Evolutionary conservation across 2,329 filamentous ascomycete genomes (phyloP).

Genomic region (Sarocladium oryzae): DNA sequence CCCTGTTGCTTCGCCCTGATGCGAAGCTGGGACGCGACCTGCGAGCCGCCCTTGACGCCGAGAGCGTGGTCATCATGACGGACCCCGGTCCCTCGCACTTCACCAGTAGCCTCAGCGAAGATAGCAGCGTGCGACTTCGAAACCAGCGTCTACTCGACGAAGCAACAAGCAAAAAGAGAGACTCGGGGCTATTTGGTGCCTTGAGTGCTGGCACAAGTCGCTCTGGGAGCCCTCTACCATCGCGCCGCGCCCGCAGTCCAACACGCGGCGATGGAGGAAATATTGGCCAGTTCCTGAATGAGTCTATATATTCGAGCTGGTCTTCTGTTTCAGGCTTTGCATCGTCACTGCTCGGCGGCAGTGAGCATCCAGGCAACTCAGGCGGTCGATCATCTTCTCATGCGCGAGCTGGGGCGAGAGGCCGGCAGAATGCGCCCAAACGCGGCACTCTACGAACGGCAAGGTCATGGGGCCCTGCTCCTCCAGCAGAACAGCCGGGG

Average conservation of each 20-base stretch:
- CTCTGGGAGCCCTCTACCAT: slow-evolving; percentile 42
- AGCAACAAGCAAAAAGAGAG: slow-evolving; percentile 26
- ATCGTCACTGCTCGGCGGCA: slow-evolving; percentile 31
- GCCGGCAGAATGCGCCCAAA: slow-evolving; percentile 9
- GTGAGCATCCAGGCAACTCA: slow-evolving; percentile 14
- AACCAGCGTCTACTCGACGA: slow-evolving; percentile 37
- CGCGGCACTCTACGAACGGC: slow-evolving; percentile 6
- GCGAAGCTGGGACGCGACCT: slow-evolving; percentile 21
- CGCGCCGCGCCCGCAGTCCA: slow-evolving; percentile 12
- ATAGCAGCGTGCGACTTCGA: slow-evolving; percentile 39
- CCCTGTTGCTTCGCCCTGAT: slow-evolving; percentile 22
- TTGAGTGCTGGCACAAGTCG: slow-evolving; percentile 34
- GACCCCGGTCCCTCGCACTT: slow-evolving; percentile 19
- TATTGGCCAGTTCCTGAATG: slow-evolving; percentile 37
- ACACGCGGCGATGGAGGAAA: slow-evolving; percentile 24
- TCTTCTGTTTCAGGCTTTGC: slow-evolving; percentile 49
- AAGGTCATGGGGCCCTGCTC: slow-evolving; percentile 43
- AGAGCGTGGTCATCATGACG: slow-evolving; percentile 30
- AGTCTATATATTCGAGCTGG: slow-evolving; percentile 49
- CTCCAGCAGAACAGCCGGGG: slow-evolving; percentile 31
- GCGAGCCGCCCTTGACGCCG: slow-evolving; percentile 24
- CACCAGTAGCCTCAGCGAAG: slow-evolving; percentile 30
- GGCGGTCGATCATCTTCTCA: neutral
- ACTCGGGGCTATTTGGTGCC: slow-evolving; percentile 23
- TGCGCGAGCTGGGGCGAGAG: neutral